Conservation (phyloP, 345 rosid species). For the Mercurialis annua region DNA sequence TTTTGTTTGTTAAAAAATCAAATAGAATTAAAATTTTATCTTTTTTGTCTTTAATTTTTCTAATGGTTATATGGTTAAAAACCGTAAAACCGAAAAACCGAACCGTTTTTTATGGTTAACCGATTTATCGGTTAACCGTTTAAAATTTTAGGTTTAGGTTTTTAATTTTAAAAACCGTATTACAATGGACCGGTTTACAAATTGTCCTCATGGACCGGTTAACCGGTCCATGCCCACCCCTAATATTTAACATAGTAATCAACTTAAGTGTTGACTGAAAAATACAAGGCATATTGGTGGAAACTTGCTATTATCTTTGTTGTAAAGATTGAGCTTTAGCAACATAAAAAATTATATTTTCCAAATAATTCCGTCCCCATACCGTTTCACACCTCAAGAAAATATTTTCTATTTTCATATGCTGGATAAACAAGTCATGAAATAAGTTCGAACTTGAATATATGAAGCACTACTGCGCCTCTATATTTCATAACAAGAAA, state of each 20-base stretch:
- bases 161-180: too few species aligned
- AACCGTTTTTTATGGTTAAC: too few species aligned
- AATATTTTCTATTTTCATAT: not conserved
- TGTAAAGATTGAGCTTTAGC: not conserved
- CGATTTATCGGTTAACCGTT: too few species aligned
- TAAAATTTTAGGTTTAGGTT: too few species aligned
- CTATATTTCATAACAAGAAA: not conserved
- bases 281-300: not conserved
- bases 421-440: not conserved
- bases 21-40: too few species aligned
- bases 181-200: not conserved
- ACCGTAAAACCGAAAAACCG: too few species aligned
- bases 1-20: too few species aligned
- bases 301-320: not conserved
- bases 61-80: too few species aligned
- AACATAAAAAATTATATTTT: not conserved
- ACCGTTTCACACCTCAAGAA: not conserved
- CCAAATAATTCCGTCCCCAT: not conserved
- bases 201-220: not conserved
- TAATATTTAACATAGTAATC: not conserved
- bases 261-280: not conserved
- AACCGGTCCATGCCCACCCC: too few species aligned
- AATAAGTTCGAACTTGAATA: too few species aligned
- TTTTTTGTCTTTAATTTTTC: too few species aligned
- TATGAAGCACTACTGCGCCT: not conserved